Base-by-base conservation (phyloP, 768 basidiomycete species). In the Naganishia antarctica region DNA sequence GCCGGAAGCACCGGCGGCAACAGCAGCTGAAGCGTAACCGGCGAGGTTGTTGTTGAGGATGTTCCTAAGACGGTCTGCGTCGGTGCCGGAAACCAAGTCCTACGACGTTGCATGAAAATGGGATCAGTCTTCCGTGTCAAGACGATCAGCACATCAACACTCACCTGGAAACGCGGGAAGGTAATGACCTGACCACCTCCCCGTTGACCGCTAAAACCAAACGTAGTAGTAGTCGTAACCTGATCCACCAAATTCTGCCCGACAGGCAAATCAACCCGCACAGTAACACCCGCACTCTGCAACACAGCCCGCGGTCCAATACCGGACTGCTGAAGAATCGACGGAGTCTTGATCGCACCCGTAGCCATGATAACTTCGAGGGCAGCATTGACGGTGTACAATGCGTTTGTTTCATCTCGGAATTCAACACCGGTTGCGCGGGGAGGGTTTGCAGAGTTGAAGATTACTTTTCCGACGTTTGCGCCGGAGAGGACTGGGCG, bases 291-390 rank as follows among this genome's bases (percentile, higher is more conserved):
- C 21, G 70, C 72, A 40, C 68, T 51, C 16, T 34, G 18, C 11
- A 75, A 62, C 8, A 75, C 66, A 37, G 45, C 26, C 4, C 65
- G 18, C 16, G 70, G 70, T 5, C 74, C 72, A 37, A 73, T 72
- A 25, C 74, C 74, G 0, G 73, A 73, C 23, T 71, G 70, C 60
- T 75, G 74, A 2, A 75, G 69, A 32, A 75, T 70, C 15, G 66
- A 53, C 2, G 72, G 74, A 11, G 71, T 70, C 57, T 69, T 70
- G 66, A 73, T 70, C 2, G 72, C 64, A 1, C 74, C 74, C 9
- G 71, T 60, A 23, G 74, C 69, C 61, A 75, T 66, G 70, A 75
- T 73, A 21, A 75, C 73, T 67, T 75, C 74, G 37, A 66, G 60
- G 6, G 60, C 61, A 23, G 74, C 74, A 25, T 68, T 68, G 66